Evolutionary conservation across 768 basidiomycete species (phyloP).

Genomic region (Phanerochaete sordida): DNA sequence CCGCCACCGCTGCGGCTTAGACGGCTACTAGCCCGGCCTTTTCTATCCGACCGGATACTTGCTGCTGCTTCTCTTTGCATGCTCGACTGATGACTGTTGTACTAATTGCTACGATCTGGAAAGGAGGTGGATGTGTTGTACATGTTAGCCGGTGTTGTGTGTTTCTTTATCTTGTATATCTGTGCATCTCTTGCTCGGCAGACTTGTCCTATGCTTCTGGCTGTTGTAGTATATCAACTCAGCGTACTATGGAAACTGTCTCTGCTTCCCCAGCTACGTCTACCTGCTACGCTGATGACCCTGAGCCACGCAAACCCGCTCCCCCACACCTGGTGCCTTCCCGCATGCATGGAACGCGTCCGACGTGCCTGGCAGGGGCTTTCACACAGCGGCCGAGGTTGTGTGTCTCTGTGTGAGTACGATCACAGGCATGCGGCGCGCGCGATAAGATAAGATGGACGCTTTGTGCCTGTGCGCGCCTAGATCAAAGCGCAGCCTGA

Average conservation of each 20-base stretch:
- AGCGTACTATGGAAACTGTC: not conserved
- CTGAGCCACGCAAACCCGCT: too few species aligned
- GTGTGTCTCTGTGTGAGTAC: not conserved
- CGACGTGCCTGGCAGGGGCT: not conserved
- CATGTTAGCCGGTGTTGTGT: not conserved
- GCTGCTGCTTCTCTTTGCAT: not conserved
- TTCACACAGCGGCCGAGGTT: not conserved
- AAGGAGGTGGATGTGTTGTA: not conserved
- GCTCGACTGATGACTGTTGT: not conserved
- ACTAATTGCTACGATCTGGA: not conserved
- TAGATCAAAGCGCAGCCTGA: not conserved
- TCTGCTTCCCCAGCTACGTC: too few species aligned
- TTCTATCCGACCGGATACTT: too few species aligned
- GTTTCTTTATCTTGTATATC: not conserved
- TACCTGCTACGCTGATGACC: too few species aligned
- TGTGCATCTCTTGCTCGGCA: not conserved
- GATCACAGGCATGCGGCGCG: not conserved
- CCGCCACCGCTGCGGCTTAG: slow-evolving; percentile 11
- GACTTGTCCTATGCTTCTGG: not conserved
- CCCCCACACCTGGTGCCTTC: too few species aligned
- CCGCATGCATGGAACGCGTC: not conserved
- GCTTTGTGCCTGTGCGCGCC: not conserved
- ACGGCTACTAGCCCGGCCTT: too few species aligned
- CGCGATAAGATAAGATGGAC: not conserved
- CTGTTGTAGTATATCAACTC: not conserved